Base-by-base conservation (phyloP, 2,329 filamentous ascomycete genomes). In the Aureobasidium sp. region DNA sequence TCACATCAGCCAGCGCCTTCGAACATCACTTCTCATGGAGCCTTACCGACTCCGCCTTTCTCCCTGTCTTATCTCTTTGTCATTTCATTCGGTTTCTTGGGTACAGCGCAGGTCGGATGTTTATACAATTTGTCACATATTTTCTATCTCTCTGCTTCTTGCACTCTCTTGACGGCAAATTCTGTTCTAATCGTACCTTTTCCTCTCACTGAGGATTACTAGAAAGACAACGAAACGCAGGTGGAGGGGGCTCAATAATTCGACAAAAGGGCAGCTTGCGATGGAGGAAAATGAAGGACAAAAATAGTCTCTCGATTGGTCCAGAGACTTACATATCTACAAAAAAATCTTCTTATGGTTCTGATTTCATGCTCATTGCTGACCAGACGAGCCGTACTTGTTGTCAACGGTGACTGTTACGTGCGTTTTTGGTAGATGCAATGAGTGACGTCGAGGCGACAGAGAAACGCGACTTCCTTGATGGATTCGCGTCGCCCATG, bases 391-490 rank as follows among this genome's bases (percentile, higher is more conserved):
- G 3, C 27, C 13, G 44, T 47, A 24, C 43, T 27, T 27, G 9
- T 13, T 29, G 10, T 29, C 10, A 29, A 48, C 15, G n/a, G 26
- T 29, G 15, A 9, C 6, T 29, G 24, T 46, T 26, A 5, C 29
- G 26, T 29, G 12, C 17, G 20, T 34, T 15, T 50, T 7, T 13
- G 47, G 47, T 17, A 34, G 17, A 29, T 43, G 44, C 55, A 47
- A 46, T 20, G 44, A 6, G 44, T 59, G 55, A 59, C 55, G 55
- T 59, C 32, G 34, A 37, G 4, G 12, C 34, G 13, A 34, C 9
- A 34, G 52, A n/a, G 53, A 27, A 27, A 60, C 56, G 56, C 56
- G 56, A 60, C 56, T 60, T 43, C 44, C n/a, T 20, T n/a, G 20
- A 39, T 24, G 17, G 43, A n/a, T 50, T 60, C 56, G 56, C 56